A percentile compares a stretch with the other conserved stretches of the same genome.
Evolutionary conservation across 441 rosid species (phyloP).

Genomic region (Croton laevigatus): DNA sequence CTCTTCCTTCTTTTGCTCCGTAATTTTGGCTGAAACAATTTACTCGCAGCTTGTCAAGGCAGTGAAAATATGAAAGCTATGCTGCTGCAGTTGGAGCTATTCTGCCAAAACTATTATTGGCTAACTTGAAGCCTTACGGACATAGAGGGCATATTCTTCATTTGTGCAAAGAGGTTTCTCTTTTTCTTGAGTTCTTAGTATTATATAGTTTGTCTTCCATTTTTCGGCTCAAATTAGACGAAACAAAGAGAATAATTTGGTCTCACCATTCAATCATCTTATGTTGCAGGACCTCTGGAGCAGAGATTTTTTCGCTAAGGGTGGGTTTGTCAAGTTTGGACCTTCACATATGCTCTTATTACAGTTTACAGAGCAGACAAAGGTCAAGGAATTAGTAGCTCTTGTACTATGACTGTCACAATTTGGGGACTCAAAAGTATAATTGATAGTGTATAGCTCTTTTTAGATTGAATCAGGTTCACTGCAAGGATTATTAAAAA

Average conservation of each 20-base stretch:
- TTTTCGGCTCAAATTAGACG: too few relatives aligned
- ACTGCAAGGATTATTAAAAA: background rate
- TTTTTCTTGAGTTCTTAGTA: too few relatives aligned
- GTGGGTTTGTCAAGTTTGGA: too few relatives aligned
- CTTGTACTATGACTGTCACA: too few relatives aligned
- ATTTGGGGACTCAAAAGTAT: too few relatives aligned
- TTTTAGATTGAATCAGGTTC: background rate
- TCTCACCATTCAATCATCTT: background rate
- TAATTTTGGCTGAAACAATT: background rate
- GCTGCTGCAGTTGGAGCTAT: background rate
- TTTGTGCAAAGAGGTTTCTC: background rate
- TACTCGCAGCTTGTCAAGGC: slow-evolving; percentile 5
- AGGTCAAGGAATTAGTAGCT: too few relatives aligned
- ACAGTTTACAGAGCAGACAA: too few relatives aligned
- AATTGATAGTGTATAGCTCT: background rate
- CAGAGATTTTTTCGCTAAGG: background rate
- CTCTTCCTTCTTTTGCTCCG: background rate
- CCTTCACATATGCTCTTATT: too few relatives aligned
- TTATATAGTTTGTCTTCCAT: too few relatives aligned
- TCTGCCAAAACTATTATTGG: background rate
- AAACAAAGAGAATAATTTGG: background rate
- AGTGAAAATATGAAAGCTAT: background rate
- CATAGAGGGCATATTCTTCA: background rate
- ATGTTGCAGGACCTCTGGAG: background rate
- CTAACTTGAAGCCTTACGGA: too few relatives aligned